A percentile compares a stretch with the other conserved stretches of the same genome.
phyloP scores from a whole-genome alignment of 2,329 filamentous ascomycete genomes.

The Colletotrichum salicis region DNA sequence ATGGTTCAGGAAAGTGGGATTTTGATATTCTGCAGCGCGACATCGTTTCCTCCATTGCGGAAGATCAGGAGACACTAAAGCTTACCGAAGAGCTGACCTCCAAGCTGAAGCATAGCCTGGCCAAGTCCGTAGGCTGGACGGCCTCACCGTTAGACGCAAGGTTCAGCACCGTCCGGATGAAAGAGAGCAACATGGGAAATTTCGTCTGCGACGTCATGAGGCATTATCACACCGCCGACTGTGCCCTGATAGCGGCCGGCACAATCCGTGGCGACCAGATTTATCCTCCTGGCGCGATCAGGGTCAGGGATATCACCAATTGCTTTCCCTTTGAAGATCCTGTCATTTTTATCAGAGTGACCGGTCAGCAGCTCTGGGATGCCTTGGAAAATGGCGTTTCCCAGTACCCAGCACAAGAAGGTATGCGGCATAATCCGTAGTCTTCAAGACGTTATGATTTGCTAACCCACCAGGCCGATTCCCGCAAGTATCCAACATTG shows the following conservation, averaged over 20 bases:
- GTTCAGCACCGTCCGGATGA: conserved; percentile 81
- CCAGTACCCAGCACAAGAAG: conserved; percentile 84
- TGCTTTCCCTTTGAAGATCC: conserved; percentile 96
- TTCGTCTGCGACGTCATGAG: conserved; percentile 94
- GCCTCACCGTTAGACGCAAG: conserved; percentile 84
- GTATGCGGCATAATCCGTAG: conserved; percentile 42
- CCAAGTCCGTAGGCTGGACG: conserved; percentile 86
- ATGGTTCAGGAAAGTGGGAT: conserved; percentile 71
- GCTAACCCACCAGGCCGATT: conserved; percentile 65
- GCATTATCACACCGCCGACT: conserved; percentile 82
- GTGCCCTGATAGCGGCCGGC: conserved; percentile 84
- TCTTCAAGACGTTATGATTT: neutral
- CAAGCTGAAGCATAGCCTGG: conserved; percentile 78
- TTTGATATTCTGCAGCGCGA: conserved; percentile 82
- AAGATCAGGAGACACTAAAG: conserved; percentile 69
- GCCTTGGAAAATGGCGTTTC: conserved; percentile 87
- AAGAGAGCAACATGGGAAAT: conserved; percentile 87
- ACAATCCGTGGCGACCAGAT: conserved; percentile 91
- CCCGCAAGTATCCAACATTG: conserved; percentile 87
- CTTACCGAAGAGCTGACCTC: conserved; percentile 77
- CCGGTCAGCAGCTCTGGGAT: conserved; percentile 77
- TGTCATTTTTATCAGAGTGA: conserved; percentile 79
- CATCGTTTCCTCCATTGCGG: conserved; percentile 73
- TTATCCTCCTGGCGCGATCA: conserved; percentile 82
- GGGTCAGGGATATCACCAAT: conserved; percentile 83